Evolutionary conservation across 176 grass and related monocot species (phyloP).

Genomic region (Alopecurus myosuroides): DNA sequence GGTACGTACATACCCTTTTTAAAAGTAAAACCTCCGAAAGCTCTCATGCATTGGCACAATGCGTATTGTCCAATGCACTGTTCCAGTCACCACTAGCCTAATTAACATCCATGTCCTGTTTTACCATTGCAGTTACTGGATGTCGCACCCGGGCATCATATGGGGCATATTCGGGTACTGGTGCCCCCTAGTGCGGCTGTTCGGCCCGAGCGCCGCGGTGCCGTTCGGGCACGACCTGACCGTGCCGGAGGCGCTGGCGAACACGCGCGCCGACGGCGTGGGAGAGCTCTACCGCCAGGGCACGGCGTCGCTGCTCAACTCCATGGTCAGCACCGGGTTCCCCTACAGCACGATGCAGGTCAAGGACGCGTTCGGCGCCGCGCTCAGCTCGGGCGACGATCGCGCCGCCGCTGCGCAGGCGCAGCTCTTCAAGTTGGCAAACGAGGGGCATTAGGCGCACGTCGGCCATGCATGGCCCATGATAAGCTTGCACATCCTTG

Average conservation of each 20-base stretch:
- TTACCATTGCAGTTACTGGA: constrained; percentile 60
- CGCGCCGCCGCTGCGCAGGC: constrained; percentile 49
- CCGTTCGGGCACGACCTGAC: constrained; percentile 63
- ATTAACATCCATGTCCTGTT: background rate
- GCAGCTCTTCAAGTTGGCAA: constrained; percentile 64
- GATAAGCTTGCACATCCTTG: background rate
- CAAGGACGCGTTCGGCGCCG: constrained; percentile 52
- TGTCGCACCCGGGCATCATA: constrained; percentile 54
- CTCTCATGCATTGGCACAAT: background rate
- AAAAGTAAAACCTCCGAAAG: constrained; percentile 5
- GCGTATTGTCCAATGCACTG: background rate
- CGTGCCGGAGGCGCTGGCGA: constrained; percentile 61
- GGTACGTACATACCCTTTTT: constrained; percentile 34
- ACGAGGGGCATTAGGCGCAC: constrained; percentile 36
- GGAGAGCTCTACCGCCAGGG: constrained; percentile 79
- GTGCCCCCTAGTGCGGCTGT: constrained; percentile 50
- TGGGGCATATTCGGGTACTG: constrained; percentile 66
- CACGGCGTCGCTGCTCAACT: constrained; percentile 80
- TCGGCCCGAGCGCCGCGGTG: constrained; percentile 41
- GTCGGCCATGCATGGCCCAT: background rate
- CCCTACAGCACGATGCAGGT: constrained; percentile 61
- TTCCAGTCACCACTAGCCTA: background rate
- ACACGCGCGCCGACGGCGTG: constrained; percentile 56
- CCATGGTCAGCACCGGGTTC: constrained; percentile 57
- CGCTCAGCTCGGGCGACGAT: constrained; percentile 38